phyloP scores from a whole-genome alignment of 305 asterid genomes.

The Salvia sclarea region DNA sequence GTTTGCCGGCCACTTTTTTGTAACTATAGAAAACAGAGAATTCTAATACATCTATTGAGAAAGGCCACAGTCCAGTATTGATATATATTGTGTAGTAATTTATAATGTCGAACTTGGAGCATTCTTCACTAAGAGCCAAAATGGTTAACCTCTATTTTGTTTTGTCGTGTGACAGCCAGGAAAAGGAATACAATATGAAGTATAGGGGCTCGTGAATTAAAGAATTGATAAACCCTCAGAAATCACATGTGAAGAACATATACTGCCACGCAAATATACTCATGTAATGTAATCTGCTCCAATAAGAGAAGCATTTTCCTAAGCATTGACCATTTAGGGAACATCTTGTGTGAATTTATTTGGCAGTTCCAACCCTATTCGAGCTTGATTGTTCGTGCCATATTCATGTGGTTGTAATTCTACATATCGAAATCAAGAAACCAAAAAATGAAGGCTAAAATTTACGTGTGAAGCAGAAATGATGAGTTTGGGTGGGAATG shows the following conservation, averaged over 20 bases:
- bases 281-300: not conserved
- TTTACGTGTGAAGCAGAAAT: not conserved
- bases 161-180: conserved; percentile 26
- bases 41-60: not conserved
- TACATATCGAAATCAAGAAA: not conserved
- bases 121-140: not conserved
- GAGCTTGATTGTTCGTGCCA: not conserved
- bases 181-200: not conserved
- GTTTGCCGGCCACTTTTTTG: not conserved
- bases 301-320: not conserved
- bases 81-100: not conserved
- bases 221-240: conserved; percentile 2
- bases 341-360: not conserved
- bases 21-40: not conserved
- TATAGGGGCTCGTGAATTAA: conserved; percentile 18
- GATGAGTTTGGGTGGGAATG: conserved; percentile 3
- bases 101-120: not conserved
- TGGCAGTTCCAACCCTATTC: no score
- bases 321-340: not conserved
- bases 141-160: not conserved
- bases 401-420: not conserved
- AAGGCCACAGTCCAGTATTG: not conserved
- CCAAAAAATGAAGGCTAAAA: not conserved
- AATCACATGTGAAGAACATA: conserved; percentile 23
- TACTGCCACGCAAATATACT: not conserved